These are phyloP conservation scores for Podila horticola DNA, from an alignment of 192 early-diverging fungal species.

Conservation along the genomic window DNA sequence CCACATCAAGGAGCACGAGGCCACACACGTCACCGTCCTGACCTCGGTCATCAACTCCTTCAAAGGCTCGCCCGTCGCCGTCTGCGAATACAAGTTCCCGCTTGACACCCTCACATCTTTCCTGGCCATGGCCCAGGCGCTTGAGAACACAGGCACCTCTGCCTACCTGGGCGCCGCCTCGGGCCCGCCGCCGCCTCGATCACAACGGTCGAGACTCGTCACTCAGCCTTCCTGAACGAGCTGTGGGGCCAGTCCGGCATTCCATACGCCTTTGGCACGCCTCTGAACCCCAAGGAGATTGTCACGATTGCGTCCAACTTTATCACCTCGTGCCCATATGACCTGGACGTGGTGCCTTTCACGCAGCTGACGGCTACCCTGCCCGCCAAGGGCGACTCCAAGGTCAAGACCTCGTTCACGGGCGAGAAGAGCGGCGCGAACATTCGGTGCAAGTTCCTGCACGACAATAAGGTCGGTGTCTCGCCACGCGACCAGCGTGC, in stretches of 20 bases:
- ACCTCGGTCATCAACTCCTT: constrained; percentile 23
- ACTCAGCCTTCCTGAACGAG: constrained; percentile 30
- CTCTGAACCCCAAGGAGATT: constrained; percentile 2
- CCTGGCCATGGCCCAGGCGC: constrained; percentile 54
- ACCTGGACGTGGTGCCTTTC: constrained; percentile 12
- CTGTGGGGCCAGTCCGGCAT: constrained; percentile 7
- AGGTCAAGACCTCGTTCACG: constrained; percentile 11
- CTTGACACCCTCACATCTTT: constrained; percentile 54
- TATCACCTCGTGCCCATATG: constrained; percentile 16
- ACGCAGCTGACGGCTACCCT: constrained; percentile 14
- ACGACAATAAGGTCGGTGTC: constrained; percentile 9
- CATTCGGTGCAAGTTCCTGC: constrained; percentile 31
- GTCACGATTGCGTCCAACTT: constrained; percentile 13
- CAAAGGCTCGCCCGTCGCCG: constrained; percentile 15
- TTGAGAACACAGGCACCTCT: constrained; percentile 60
- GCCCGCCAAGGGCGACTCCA: constrained; percentile 2
- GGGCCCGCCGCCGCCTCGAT: constrained; percentile 1
- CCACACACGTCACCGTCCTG: constrained; percentile 18
- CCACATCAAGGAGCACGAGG: constrained; percentile 25
- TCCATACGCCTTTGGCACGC: constrained; percentile 24
- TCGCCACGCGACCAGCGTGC: constrained; percentile 9
- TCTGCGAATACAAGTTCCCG: constrained; percentile 29
- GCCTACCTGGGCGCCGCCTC: constrained; percentile 60
- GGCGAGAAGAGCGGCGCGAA: neutral
- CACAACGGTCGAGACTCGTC: constrained; percentile 23